Base-by-base conservation (phyloP, 2,329 filamentous ascomycete genomes). In the Albifimbria verrucaria region DNA sequence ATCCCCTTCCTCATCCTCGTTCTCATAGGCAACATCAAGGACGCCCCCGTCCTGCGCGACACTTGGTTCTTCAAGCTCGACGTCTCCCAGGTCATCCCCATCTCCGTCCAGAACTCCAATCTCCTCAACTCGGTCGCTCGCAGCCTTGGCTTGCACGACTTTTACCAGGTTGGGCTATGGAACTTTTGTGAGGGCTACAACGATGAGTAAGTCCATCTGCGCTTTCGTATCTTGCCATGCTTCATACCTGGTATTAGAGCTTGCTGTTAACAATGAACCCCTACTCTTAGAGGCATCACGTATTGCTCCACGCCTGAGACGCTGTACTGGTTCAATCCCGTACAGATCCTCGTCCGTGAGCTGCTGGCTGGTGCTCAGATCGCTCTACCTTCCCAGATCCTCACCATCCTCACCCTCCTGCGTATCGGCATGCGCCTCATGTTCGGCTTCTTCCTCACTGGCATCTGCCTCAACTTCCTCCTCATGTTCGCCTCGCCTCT, bases 81-180 rank as follows among this genome's bases (percentile, higher is more conserved):
- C 70, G 80, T 97, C 48, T 83, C 89, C 60, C 82, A 95, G 63
- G 88, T 97, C 66, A 87, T 96, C 52, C 88, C 89, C 0, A 76
- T 83, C 28, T 84, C 82, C 5, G 81, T 90, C 17, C 87, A 88
- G 42, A 88, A 92, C 66, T 84, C 85, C 10, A 73, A 80, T 22
- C 79, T 96, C 45, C 88, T 96, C 71, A 96, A 96, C 75, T 91
- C 86, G 45, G 92, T 96, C 59, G 91, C 92, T 4, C 86, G 90
- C 49, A 90, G 88, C 21, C 77, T 97, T 51, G 93, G 92, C 25
- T 79, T 97, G 48, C 91, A 96, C 68, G 93, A 97, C 71, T 97
- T 96, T 72, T 97, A 97, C 71, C 89, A 92, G 63, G 89, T 96
- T 24, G 92, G 92, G 6, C 74, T 97, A 41, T 97, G 93, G 93